A percentile compares a stretch with the other conserved stretches of the same genome.
phyloP scores from a whole-genome alignment of 2,329 filamentous ascomycete species.

The Alternaria longipes region DNA sequence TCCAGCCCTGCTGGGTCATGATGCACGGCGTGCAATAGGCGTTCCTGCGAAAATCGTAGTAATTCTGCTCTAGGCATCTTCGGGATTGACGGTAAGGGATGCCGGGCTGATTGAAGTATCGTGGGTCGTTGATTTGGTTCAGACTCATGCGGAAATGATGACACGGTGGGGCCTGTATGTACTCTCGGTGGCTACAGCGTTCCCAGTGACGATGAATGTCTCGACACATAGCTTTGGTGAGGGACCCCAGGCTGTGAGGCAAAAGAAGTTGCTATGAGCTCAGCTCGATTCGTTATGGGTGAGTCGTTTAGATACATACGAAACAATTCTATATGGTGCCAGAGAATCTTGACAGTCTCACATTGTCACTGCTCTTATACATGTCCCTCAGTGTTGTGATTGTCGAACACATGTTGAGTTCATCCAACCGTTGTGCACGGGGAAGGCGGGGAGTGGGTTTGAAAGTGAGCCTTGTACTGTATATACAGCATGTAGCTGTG shows the following conservation, averaged over 20 bases:
- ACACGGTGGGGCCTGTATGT: slow-evolving; percentile 9
- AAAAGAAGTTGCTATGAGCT: neutral
- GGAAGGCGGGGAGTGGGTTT: neutral
- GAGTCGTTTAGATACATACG: neutral
- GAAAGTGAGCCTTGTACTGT: neutral
- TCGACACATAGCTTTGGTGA: neutral
- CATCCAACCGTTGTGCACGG: neutral
- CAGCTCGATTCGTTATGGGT: too few species aligned
- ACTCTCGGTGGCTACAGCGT: slow-evolving; percentile 13
- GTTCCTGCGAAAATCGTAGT: neutral
- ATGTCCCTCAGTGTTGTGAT: neutral
- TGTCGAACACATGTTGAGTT: neutral
- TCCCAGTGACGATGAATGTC: slow-evolving; percentile 15
- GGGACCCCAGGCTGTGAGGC: neutral
- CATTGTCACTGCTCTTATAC: neutral
- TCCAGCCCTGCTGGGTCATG: slow-evolving; percentile 11
- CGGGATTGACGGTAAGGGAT: slow-evolving; percentile 12
- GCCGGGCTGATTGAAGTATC: slow-evolving; percentile 5
- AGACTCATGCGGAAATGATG: slow-evolving; percentile 6
- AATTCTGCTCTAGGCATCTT: slow-evolving; percentile 4
- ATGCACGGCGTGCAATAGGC: slow-evolving; percentile 11
- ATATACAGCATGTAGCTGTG: neutral
- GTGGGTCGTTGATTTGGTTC: slow-evolving; percentile 13
- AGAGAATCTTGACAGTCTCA: neutral
- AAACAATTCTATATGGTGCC: neutral